Conservation (phyloP, 257 asterid species). For the Penstemon barbatus region DNA sequence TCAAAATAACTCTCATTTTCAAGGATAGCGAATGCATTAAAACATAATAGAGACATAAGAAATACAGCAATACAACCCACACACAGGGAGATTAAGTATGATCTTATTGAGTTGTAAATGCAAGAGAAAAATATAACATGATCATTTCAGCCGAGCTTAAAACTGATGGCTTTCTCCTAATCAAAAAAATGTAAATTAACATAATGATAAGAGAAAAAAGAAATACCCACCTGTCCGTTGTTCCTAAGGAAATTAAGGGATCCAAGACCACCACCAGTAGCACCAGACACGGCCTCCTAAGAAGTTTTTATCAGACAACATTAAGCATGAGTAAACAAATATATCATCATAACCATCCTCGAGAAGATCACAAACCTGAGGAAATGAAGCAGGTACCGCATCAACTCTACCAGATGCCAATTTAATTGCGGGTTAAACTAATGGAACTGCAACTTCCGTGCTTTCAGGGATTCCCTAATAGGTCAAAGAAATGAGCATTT, state of each 20-base stretch:
- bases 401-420: conserved; percentile 40
- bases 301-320: conserved; percentile 21
- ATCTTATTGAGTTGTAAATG: neutral
- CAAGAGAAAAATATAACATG: neutral
- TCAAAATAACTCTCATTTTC: neutral
- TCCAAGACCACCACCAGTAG: conserved; percentile 54
- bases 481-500: conserved; percentile 17
- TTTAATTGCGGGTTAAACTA: conserved; percentile 43
- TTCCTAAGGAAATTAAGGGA: conserved; percentile 85
- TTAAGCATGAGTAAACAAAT: conserved; percentile 24
- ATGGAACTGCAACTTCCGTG: conserved; percentile 62
- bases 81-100: neutral
- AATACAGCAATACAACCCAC: neutral
- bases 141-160: neutral
- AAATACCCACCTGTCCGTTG: conserved; percentile 62
- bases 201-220: neutral
- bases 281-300: conserved; percentile 68
- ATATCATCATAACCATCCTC: conserved; percentile 4
- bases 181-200: neutral
- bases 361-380: conserved; percentile 57
- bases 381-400: conserved; percentile 57
- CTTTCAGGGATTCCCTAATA: conserved; percentile 76
- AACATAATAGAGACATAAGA: neutral
- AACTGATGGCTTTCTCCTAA: neutral
- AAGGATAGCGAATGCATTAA: neutral